phyloP scores from a whole-genome alignment of 306 rosid genomes.

The Lathyrus oleraceus region DNA sequence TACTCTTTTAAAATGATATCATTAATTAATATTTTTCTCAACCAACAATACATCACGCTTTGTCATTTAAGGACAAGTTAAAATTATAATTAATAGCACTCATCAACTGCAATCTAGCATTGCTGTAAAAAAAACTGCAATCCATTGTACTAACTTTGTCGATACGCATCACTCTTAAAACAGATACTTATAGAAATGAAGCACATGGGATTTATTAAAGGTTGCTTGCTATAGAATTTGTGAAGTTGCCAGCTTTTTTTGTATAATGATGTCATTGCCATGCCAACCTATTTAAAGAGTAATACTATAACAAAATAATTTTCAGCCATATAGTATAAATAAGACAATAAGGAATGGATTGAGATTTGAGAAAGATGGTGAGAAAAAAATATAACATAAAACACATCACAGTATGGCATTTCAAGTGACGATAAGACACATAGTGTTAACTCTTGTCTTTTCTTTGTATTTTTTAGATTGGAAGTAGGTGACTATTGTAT shows the following conservation, averaged over 20 bases:
- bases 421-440: conserved; percentile 19
- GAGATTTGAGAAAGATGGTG: background rate
- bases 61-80: too few relatives aligned
- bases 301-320: conserved; percentile 2
- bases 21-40: too few relatives aligned
- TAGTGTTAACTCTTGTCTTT: background rate
- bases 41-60: too few relatives aligned
- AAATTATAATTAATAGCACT: too few relatives aligned
- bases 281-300: conserved; percentile 5
- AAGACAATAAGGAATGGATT: background rate
- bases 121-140: background rate
- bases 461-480: background rate
- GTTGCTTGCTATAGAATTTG: conserved; percentile 5
- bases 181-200: background rate
- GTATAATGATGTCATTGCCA: background rate
- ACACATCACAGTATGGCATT: background rate
- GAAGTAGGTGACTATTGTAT: conserved; percentile 9
- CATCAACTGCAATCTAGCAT: too few relatives aligned
- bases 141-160: background rate
- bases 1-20: too few relatives aligned
- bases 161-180: background rate
- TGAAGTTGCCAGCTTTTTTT: conserved; percentile 9
- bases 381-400: conserved; percentile 1
- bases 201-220: background rate
- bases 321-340: background rate